Percentiles rank a stretch among this genome's conserved stretches.
Evolutionary conservation across 495 filamentous ascomycete genomes (phyloP).

Genomic region (Aspergillus cavernicola): DNA sequence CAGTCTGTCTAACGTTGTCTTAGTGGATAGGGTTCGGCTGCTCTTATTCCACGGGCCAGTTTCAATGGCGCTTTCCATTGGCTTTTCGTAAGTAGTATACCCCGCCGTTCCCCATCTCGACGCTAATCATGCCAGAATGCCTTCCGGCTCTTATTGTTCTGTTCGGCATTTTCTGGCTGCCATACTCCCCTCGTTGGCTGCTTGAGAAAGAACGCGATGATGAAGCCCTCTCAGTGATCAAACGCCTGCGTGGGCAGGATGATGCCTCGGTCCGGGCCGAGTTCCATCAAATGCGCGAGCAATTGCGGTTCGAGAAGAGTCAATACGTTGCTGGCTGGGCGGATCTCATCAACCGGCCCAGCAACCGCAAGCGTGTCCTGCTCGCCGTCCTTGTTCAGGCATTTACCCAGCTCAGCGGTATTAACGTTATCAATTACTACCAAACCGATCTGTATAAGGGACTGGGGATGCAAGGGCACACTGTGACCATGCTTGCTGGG

Average conservation of each 20-base stretch:
- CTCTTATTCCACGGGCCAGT: no score
- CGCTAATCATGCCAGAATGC: no score
- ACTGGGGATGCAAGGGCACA: constrained; percentile 10
- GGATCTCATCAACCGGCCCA: constrained; percentile 9
- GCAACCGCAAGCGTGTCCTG: constrained; percentile 12
- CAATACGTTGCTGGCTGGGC: constrained; percentile 5
- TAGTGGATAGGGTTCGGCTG: no score
- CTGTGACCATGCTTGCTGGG: constrained; percentile 11
- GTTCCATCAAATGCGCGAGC: constrained; percentile 15
- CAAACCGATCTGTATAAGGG: constrained; percentile 14
- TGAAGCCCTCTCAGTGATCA: constrained; percentile 65
- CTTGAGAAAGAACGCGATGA: constrained; percentile 59
- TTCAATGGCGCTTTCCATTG: no score
- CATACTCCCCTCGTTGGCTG: constrained; percentile 12
- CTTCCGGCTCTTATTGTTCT: constrained; percentile 9
- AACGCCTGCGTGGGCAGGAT: constrained; percentile 56
- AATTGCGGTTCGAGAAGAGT: constrained; percentile 16
- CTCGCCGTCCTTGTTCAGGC: constrained; percentile 15
- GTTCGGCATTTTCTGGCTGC: constrained; percentile 10
- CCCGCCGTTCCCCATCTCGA: no score
- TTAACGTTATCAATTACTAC: constrained; percentile 15
- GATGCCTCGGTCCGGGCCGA: constrained; percentile 11
- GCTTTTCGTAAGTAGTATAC: no score
- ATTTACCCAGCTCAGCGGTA: constrained; percentile 17
- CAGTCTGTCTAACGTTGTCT: no score